Base-by-base conservation (phyloP, 495 filamentous ascomycete genomes). In the Daldinia childiae region DNA sequence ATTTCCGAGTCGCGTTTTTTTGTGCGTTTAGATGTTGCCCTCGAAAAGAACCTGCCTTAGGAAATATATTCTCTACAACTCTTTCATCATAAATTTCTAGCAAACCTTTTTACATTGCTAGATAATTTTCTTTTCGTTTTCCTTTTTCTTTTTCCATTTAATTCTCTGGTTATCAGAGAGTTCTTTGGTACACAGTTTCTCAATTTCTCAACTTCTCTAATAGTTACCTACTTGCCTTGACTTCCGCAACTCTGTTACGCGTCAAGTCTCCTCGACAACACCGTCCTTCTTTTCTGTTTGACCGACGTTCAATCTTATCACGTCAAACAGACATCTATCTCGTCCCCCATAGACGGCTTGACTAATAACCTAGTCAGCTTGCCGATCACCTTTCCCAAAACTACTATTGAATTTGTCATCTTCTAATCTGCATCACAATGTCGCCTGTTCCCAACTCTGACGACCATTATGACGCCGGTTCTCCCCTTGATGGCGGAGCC, bases 401-500 rank as follows among this genome's bases (percentile, higher is more conserved):
- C 26, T 27, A 60, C 55, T 6, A 12, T 58, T 27, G 43, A 29
- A 55, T 39, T 27, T 45, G 27, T 38, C 50, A 43, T 50, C 30
- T 1, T 26, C n/a, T 26, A 29, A 38, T 26, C n/a, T 32, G 29
- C 34, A 21, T 27, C 48, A 64, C 45, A 12, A 77, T 77, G 75
- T 54, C 75, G 36, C 73, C 75, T 24, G n/a, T 65, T 29, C 70
- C 69, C 17, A 54, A 39, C 17, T 3, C 56, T 2, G 60, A 68
- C 19, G 55, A 65, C 29, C 73, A 77, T 55, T 77, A 77, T 36
- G 63, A 66, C 26, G 73, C 66, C 0, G 75, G 64, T 4, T 62
- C 75, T 1, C 75, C 75, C 15, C 75, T 77, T 4, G 75, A 77
- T 17, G 75, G 75, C 7, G 73, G 73, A 4, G 34, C 64, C 6